phyloP scores from a whole-genome alignment of 257 asterid genomes.

The Nicotiana tabacum region DNA sequence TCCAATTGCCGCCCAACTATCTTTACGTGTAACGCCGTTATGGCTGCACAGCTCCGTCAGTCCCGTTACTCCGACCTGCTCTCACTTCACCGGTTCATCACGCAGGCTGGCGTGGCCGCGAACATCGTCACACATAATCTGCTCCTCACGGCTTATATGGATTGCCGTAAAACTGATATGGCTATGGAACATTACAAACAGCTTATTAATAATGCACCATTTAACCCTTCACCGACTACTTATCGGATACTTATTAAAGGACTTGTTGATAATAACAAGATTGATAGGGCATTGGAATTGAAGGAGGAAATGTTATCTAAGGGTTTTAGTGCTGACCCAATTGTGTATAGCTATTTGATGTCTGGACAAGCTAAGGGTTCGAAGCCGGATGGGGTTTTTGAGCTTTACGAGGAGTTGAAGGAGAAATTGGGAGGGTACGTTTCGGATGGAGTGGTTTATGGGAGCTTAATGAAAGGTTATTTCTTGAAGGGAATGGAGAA shows the following conservation, averaged over 20 bases:
- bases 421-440: conserved; percentile 57
- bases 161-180: conserved; percentile 69
- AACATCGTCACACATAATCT: conserved; percentile 70
- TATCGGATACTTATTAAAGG: conserved; percentile 69
- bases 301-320: conserved; percentile 63
- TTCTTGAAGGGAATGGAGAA: conserved; percentile 81
- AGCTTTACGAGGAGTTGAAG: conserved; percentile 74
- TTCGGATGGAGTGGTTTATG: conserved; percentile 68
- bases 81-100: conserved; percentile 79
- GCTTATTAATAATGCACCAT: conserved; percentile 61
- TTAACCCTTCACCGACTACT: conserved; percentile 70
- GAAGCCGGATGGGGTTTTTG: conserved; percentile 56
- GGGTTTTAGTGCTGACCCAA: conserved; percentile 58
- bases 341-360: conserved; percentile 70
- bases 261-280: conserved; percentile 53
- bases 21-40: conserved; percentile 73
- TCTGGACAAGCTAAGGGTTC: conserved; percentile 53
- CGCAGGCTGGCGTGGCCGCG: conserved; percentile 79
- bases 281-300: conserved; percentile 60
- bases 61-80: conserved; percentile 68
- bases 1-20: conserved; percentile 91
- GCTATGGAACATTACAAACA: conserved; percentile 86
- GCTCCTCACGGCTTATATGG: conserved; percentile 65
- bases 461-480: conserved; percentile 85
- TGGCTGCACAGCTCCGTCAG: conserved; percentile 88